Percentiles rank a stretch among this genome's conserved stretches.
phyloP scores from a whole-genome alignment of 2,329 filamentous ascomycete genomes.

The Botrytis pseudocinerea region DNA sequence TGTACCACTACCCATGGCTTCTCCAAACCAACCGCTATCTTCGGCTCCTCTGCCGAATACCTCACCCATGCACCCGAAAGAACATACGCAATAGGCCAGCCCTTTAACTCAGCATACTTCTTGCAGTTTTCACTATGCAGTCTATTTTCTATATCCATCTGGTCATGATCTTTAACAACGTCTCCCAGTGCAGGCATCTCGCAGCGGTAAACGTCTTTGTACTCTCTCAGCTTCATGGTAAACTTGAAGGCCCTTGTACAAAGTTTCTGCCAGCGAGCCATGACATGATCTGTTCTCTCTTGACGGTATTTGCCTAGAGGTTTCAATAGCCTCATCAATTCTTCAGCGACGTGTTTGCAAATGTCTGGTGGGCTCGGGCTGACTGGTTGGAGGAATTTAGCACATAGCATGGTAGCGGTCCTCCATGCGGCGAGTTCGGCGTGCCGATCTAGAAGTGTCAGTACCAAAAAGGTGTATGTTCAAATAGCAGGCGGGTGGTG shows the following conservation, averaged over 20 bases:
- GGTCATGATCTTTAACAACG: neutral
- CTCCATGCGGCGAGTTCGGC: constrained; percentile 3
- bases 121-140: neutral
- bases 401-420: constrained; percentile 1
- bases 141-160: neutral
- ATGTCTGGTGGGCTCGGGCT: neutral
- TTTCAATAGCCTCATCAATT: neutral
- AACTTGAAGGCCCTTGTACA: neutral
- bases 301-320: neutral
- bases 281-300: neutral
- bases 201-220: constrained; percentile 8
- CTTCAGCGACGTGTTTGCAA: neutral
- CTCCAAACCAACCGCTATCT: neutral
- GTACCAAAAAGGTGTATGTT: neutral
- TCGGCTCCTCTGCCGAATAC: neutral
- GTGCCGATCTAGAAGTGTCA: neutral
- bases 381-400: neutral
- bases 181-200: neutral
- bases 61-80: constrained; percentile 4
- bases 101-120: neutral
- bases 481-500: no score
- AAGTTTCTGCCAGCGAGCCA: neutral
- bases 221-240: neutral
- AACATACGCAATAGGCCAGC: neutral
- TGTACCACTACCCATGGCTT: constrained; percentile 1